A percentile compares a stretch with the other conserved stretches of the same genome.
These are phyloP conservation scores for Vararia minispora DNA, from an alignment of 768 basidiomycete species.

Conservation along the genomic window DNA sequence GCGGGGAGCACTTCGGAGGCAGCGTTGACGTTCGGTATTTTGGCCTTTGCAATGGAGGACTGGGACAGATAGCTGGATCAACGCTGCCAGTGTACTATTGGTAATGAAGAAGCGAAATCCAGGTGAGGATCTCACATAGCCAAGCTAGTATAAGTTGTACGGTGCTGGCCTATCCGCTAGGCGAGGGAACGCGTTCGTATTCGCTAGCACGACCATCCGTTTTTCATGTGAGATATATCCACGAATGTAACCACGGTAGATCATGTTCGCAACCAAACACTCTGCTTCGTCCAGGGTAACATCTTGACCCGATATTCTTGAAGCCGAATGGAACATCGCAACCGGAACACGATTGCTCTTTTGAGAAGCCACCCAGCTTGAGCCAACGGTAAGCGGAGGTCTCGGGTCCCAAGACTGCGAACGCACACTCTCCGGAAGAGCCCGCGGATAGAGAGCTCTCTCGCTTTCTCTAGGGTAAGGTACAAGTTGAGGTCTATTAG, in stretches of 20 bases:
- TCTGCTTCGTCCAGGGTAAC: conserved; percentile 78
- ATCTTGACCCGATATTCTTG: conserved; percentile 59
- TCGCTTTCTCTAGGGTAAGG: conserved; percentile 77
- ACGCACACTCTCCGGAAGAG: conserved; percentile 71
- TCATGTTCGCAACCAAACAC: conserved; percentile 91
- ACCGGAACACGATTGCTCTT: conserved; percentile 75
- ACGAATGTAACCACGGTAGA: conserved; percentile 83
- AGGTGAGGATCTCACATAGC: background rate
- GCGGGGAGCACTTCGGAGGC: conserved; percentile 50
- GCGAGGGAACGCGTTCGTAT: conserved; percentile 70
- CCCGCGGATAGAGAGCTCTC: conserved; percentile 78
- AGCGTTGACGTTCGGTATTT: conserved; percentile 52
- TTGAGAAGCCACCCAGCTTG: conserved; percentile 70
- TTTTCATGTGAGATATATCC: conserved; percentile 97
- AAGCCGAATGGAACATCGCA: conserved; percentile 66
- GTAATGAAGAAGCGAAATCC: background rate
- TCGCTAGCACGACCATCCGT: conserved; percentile 85
- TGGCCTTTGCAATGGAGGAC: conserved; percentile 71
- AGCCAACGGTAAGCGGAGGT: background rate
- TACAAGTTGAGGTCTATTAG: conserved; percentile 83
- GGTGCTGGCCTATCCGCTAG: conserved; percentile 53
- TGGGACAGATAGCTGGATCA: conserved; percentile 40
- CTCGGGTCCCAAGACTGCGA: background rate
- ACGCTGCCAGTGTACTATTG: background rate
- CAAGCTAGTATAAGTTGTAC: conserved; percentile 22